Percentiles rank a stretch among this genome's conserved stretches.
Evolutionary conservation across 2,329 filamentous ascomycete species (phyloP).

Genomic region (Claviceps purpurea): DNA sequence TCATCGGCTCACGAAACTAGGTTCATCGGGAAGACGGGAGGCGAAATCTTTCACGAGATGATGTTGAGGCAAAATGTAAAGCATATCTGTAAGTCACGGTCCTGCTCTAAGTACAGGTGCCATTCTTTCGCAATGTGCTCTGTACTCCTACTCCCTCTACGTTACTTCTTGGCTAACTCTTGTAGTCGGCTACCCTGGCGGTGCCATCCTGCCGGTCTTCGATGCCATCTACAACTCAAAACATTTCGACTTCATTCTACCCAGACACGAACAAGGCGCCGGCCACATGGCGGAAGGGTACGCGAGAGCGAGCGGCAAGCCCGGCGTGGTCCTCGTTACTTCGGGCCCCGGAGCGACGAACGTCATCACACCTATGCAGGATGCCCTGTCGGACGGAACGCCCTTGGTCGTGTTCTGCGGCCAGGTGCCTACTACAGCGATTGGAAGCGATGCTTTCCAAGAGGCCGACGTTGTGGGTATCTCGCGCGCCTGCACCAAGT

Average conservation of each 20-base stretch:
- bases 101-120: no score
- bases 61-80: conserved; percentile 88
- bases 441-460: no score
- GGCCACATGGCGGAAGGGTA: conserved; percentile 99
- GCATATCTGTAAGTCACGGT: conserved; percentile 65
- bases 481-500: no score
- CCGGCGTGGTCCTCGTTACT: conserved; percentile 91
- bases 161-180: background rate
- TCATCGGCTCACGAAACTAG: conserved; percentile 22
- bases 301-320: conserved; percentile 82
- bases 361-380: conserved; percentile 81
- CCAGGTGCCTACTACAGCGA: no score
- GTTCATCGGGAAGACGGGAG: conserved; percentile 89
- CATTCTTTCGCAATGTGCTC: background rate
- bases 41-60: conserved; percentile 98
- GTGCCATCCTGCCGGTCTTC: conserved; percentile 93
- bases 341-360: conserved; percentile 96
- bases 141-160: no score
- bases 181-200: conserved; percentile 76
- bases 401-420: no score
- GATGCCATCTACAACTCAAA: conserved; percentile 98
- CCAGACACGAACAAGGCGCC: conserved; percentile 91
- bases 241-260: conserved; percentile 92
- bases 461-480: no score
- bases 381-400: no score